Evolutionary conservation across 2,329 filamentous ascomycete species (phyloP).

Genomic region (Aspergillus floridensis): DNA sequence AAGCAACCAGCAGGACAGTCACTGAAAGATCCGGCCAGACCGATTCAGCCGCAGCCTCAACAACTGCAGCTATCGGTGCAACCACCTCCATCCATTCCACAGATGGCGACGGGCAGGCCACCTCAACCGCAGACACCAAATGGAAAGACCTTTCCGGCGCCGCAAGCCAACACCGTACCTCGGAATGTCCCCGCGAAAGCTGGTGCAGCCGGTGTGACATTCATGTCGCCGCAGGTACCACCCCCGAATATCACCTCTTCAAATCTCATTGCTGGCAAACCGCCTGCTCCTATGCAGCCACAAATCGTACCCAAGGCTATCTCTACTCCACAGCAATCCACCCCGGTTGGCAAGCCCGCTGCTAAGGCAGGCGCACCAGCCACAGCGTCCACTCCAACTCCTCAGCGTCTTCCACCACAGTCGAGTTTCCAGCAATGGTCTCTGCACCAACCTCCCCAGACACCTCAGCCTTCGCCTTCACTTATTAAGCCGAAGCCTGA

Average conservation of each 20-base stretch:
- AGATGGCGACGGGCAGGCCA: neutral
- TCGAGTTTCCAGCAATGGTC: conserved; percentile 40
- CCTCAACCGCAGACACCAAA: conserved; percentile 16
- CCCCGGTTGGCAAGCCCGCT: conserved; percentile 13
- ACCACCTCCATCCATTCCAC: neutral
- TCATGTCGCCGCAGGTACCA: conserved; percentile 15
- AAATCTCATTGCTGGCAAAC: conserved; percentile 14
- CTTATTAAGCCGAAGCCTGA: conserved; percentile 17
- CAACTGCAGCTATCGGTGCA: conserved; percentile 2
- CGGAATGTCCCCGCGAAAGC: conserved; percentile 13
- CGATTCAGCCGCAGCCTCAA: conserved; percentile 4
- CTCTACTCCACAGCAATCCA: conserved; percentile 14
- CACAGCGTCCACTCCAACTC: conserved; percentile 15
- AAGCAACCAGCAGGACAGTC: conserved; percentile 7
- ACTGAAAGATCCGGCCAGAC: conserved; percentile 3
- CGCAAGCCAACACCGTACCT: conserved; percentile 23
- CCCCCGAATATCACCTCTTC: conserved; percentile 21
- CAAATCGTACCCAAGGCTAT: conserved; percentile 25
- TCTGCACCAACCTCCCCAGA: conserved; percentile 32
- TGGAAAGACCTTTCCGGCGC: conserved; percentile 20
- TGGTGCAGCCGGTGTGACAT: conserved; percentile 7
- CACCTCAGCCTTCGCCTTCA: conserved; percentile 27
- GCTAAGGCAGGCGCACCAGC: conserved; percentile 17
- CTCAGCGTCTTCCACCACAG: conserved; percentile 27
- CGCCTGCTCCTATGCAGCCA: conserved; percentile 24